phyloP scores from a whole-genome alignment of 257 asterid genomes.

The Fraxinus excelsior region DNA sequence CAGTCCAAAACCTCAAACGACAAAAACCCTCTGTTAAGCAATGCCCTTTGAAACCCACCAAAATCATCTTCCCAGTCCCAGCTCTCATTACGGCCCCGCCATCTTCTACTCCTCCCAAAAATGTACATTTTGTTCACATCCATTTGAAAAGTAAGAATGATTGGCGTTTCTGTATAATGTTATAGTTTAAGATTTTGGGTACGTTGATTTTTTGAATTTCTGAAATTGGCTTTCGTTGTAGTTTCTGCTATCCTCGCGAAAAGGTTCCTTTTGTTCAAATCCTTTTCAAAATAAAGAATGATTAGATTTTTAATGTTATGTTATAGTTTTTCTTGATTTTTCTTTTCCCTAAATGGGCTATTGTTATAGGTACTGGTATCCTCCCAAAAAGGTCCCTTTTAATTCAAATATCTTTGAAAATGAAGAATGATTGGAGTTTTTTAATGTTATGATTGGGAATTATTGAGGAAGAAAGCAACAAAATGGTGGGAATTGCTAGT shows the following conservation, averaged over 20 bases:
- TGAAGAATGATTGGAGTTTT: too few species aligned
- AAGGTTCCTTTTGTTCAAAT: background rate
- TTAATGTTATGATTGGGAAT: too few species aligned
- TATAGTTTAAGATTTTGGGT: background rate
- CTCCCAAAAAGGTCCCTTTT: too few species aligned
- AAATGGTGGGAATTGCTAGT: too few species aligned
- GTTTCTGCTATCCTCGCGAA: background rate
- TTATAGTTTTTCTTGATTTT: background rate
- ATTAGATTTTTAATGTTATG: background rate
- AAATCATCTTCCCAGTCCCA: conserved; percentile 33
- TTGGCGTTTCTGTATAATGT: background rate
- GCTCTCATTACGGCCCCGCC: conserved; percentile 25
- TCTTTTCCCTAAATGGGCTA: too few species aligned
- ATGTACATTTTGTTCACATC: conserved; percentile 41
- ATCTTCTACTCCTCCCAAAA: conserved; percentile 48
- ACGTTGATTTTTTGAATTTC: background rate
- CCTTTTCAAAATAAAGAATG: background rate
- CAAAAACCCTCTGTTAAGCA: conserved; percentile 37
- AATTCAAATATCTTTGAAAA: too few species aligned
- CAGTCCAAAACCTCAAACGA: conserved; percentile 13
- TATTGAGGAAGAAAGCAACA: too few species aligned
- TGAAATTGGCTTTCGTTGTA: background rate
- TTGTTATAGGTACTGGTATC: too few species aligned
- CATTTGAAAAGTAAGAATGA: background rate
- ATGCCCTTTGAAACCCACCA: conserved; percentile 51